Conservation (phyloP, 2,329 filamentous ascomycete species). For the Beauveria medogensis region DNA sequence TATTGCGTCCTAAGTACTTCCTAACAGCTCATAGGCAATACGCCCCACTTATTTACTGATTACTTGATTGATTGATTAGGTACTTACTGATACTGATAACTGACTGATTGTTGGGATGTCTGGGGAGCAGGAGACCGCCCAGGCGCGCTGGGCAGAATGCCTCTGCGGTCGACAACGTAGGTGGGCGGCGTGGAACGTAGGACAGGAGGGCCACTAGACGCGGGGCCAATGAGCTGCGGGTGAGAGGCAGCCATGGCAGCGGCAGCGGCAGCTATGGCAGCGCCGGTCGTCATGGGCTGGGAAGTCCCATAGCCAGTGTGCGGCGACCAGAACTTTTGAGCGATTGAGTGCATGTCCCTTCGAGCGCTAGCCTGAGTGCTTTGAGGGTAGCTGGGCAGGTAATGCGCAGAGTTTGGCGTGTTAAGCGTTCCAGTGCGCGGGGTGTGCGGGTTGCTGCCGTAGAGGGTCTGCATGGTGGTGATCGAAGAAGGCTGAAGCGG, state of each 20-base stretch:
- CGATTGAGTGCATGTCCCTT: slow-evolving; percentile 45
- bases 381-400: slow-evolving; percentile 46
- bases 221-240: slow-evolving; percentile 68
- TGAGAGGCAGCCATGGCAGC: slow-evolving; percentile 46
- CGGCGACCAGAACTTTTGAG: slow-evolving; percentile 45
- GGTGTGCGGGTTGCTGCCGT: slow-evolving; percentile 53
- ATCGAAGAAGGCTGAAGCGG: slow-evolving; percentile 47
- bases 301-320: slow-evolving; percentile 49
- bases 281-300: slow-evolving; percentile 56
- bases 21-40: too few relatives aligned
- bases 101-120: too few relatives aligned
- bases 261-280: too few relatives aligned
- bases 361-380: slow-evolving; percentile 40
- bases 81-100: too few relatives aligned
- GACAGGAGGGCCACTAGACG: slow-evolving; percentile 53
- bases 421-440: slow-evolving; percentile 56
- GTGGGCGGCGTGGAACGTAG: slow-evolving; percentile 72
- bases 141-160: slow-evolving; percentile 84
- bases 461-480: too few relatives aligned
- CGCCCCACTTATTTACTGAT: too few relatives aligned
- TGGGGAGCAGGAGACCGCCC: slow-evolving; percentile 73
- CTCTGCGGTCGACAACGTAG: slow-evolving; percentile 85
- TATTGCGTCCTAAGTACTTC: too few relatives aligned
- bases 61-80: too few relatives aligned
- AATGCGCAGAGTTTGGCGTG: slow-evolving; percentile 47